Base-by-base conservation (phyloP, 1,284 basidiomycete genomes). In the Earliella scabrosa region DNA sequence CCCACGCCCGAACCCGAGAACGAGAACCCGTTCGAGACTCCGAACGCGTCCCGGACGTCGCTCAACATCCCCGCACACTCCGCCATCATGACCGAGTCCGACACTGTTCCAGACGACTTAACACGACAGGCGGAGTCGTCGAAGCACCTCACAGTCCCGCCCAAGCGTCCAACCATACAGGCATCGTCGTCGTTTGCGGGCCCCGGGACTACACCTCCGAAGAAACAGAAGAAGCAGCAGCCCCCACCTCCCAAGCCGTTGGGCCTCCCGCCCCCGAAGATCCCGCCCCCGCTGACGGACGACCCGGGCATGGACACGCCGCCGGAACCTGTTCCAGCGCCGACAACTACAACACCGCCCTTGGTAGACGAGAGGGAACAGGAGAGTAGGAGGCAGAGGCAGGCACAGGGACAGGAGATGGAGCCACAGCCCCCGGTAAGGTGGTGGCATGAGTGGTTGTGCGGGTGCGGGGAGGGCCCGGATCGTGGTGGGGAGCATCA, bases 381-480 rank as follows among this genome's bases (percentile, higher is more conserved):
- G 10, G 68, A 69, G 20, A 64, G 71, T 18, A 71, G 73, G 35
- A 68, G 67, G 45, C 66, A 73, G 53, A 73, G 77, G n/a, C n/a
- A n/a, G n/a, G n/a, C n/a, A n/a, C n/a, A n/a, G 23, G 75, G 46
- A 29, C 38, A 36, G n/a, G 46, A 55, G 29, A 48, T n/a, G n/a
- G n/a, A 51, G 27, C 36, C 50, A 6, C 40, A 26, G 14, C 49
- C 52, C 23, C 60, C 60, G 9, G 55, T 74, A n/a, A 71, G 81
- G 56, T 92, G 89, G 89, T 92, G 89, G 89, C 89, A 90, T 65
- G 90, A 92, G 49, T 90, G 88, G 88, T 69, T 92, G 59, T 92
- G 90, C 68, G 89, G 90, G 9, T 90, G 88, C 61, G 76, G 82
- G 20, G 89, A 90, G 66, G 85, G 85, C 8, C 73, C 80, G 8